A percentile compares a stretch with the other conserved stretches of the same genome.
Evolutionary conservation across 2,329 filamentous ascomycete species (phyloP).

Genomic region (Fusarium guadeloupense): DNA sequence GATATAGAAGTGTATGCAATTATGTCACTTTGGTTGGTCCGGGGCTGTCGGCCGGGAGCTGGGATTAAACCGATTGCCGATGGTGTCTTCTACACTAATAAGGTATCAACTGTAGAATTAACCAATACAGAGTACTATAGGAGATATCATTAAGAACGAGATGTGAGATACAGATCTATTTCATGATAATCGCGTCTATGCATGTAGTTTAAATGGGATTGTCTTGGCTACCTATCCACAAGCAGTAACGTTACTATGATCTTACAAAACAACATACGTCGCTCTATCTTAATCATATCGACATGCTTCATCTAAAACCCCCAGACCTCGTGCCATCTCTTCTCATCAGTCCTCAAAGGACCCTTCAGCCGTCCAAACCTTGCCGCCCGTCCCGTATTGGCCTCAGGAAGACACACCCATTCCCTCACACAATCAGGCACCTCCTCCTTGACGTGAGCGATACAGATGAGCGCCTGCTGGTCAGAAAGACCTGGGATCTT

Average conservation of each 20-base stretch:
- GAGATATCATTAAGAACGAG: too few relatives aligned
- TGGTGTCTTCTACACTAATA: not conserved
- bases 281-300: too few relatives aligned
- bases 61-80: constrained; percentile 24
- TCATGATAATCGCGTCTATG: too few relatives aligned
- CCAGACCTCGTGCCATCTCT: constrained; percentile 74
- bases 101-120: too few relatives aligned
- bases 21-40: constrained; percentile 21
- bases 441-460: constrained; percentile 90
- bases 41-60: constrained; percentile 26
- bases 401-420: constrained; percentile 86
- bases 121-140: not conserved
- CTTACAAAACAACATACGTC: too few relatives aligned
- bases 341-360: constrained; percentile 65
- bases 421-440: constrained; percentile 84
- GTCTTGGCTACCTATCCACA: too few relatives aligned
- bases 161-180: too few relatives aligned
- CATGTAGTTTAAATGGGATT: too few relatives aligned
- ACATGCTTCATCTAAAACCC: constrained; percentile 45
- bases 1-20: constrained; percentile 6
- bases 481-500: constrained; percentile 70
- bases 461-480: constrained; percentile 86
- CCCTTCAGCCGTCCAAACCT: constrained; percentile 72
- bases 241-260: too few relatives aligned
- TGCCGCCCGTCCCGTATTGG: constrained; percentile 68